phyloP scores from a whole-genome alignment of 306 rosid genomes.

The Medicago ruthenica region DNA sequence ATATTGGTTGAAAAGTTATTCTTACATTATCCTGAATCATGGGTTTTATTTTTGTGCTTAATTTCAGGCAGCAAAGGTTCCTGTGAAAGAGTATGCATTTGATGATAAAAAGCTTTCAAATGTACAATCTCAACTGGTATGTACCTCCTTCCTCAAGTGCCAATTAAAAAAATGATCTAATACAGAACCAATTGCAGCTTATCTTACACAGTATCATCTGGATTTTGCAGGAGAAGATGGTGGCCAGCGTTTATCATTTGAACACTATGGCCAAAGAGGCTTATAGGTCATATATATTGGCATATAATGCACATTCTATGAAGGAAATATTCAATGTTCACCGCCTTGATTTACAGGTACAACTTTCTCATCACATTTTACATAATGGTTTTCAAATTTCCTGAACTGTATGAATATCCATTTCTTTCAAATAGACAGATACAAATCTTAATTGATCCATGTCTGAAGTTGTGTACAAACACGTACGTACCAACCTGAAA shows the following conservation, averaged over 20 bases:
- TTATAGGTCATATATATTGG: slow-evolving; percentile 78
- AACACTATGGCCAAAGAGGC: slow-evolving; percentile 84
- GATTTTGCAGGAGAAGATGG: slow-evolving; percentile 82
- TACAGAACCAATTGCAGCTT: not conserved
- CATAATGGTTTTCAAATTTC: slow-evolving; percentile 13
- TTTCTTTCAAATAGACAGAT: not conserved
- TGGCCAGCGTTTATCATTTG: slow-evolving; percentile 72
- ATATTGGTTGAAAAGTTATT: not conserved
- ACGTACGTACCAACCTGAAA: not conserved
- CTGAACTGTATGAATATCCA: slow-evolving; percentile 23
- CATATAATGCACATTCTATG: slow-evolving; percentile 93
- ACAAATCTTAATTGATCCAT: slow-evolving; percentile 6
- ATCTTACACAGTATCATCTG: slow-evolving; percentile 20
- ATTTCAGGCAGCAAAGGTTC: slow-evolving; percentile 88
- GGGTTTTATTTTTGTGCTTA: not conserved
- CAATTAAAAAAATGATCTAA: slow-evolving; percentile 22
- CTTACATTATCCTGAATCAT: slow-evolving; percentile 24
- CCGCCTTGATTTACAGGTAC: slow-evolving; percentile 85
- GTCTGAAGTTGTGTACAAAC: not conserved
- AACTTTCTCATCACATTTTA: slow-evolving; percentile 8
- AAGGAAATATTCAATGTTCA: slow-evolving; percentile 92
- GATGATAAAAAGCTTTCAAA: slow-evolving; percentile 80
- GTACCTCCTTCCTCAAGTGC: slow-evolving; percentile 17
- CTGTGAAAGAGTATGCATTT: slow-evolving; percentile 74
- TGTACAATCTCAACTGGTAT: slow-evolving; percentile 86